Percentiles rank a stretch among this genome's conserved stretches.
These are phyloP conservation scores for Urochloa ruziziensis DNA, from an alignment of 176 grass and related monocot genomes.

Conservation along the genomic window DNA sequence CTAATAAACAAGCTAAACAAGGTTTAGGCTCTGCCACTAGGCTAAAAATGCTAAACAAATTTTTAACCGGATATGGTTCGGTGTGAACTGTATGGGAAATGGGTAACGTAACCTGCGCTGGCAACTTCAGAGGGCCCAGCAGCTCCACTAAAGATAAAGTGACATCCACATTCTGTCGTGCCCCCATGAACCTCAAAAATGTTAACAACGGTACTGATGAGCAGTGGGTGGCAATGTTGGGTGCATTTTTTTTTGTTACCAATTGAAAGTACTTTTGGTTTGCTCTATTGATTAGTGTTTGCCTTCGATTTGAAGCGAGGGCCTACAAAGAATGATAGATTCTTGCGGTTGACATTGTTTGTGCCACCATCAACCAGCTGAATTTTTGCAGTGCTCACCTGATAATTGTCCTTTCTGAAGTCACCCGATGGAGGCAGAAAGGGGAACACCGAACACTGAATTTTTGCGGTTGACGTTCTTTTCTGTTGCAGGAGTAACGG, in stretches of 20 bases:
- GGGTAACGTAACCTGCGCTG: no score
- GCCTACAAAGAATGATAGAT: not conserved
- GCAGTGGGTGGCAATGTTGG: not conserved
- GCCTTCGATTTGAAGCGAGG: conserved; percentile 9
- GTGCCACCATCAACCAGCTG: not conserved
- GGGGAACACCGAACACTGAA: no score
- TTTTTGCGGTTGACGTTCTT: no score
- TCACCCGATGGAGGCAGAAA: not conserved
- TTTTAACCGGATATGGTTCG: no score
- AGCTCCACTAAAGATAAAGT: not conserved
- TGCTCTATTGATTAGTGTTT: not conserved
- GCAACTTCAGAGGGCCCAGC: no score
- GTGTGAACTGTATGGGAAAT: no score
- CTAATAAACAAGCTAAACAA: no score
- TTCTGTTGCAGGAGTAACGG: not conserved
- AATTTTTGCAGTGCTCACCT: not conserved
- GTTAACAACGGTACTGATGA: not conserved
- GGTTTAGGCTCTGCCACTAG: no score
- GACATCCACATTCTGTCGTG: not conserved
- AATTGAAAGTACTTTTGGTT: not conserved
- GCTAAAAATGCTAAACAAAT: no score
- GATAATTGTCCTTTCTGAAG: not conserved
- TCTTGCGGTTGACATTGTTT: not conserved
- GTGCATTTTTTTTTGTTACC: not conserved
- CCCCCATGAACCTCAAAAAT: no score